These are phyloP conservation scores for Penicillium nucicola DNA, from an alignment of 495 filamentous ascomycete species.

Conservation along the genomic window DNA sequence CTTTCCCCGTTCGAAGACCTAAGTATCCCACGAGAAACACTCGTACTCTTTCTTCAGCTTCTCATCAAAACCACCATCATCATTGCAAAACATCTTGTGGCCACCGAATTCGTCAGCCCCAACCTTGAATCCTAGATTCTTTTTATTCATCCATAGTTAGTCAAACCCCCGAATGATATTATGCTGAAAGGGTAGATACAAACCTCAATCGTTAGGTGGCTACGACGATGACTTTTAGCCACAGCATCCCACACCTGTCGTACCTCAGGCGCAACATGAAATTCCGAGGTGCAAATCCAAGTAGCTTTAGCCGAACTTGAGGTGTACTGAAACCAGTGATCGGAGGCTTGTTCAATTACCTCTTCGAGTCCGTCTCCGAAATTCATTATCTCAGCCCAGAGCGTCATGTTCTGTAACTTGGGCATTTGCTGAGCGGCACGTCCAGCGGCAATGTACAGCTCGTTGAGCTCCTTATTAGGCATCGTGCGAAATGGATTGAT, in stretches of 20 bases:
- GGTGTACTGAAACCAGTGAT: not conserved
- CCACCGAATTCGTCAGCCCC: not conserved
- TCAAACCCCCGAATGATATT: too few relatives aligned
- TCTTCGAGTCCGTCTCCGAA: too few relatives aligned
- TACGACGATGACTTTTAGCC: not conserved
- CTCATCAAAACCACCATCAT: slow-evolving; percentile 15
- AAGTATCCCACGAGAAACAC: not conserved
- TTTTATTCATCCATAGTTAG: not conserved
- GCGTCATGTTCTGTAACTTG: not conserved
- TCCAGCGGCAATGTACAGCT: not conserved
- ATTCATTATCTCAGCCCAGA: not conserved
- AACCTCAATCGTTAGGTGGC: not conserved
- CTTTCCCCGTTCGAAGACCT: too few relatives aligned
- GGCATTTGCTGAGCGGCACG: not conserved
- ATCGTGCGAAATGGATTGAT: not conserved
- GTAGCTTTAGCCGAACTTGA: not conserved
- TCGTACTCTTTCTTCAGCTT: not conserved
- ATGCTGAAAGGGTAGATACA: too few relatives aligned
- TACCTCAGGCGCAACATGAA: not conserved
- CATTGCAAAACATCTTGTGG: not conserved
- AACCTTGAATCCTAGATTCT: not conserved
- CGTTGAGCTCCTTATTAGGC: not conserved
- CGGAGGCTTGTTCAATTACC: too few relatives aligned
- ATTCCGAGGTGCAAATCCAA: not conserved
- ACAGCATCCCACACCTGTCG: not conserved